A percentile compares a stretch with the other conserved stretches of the same genome.
These are phyloP conservation scores for Geotrichum histeridarum DNA, from an alignment of 1,139 yeast species.

Conservation along the genomic window DNA sequence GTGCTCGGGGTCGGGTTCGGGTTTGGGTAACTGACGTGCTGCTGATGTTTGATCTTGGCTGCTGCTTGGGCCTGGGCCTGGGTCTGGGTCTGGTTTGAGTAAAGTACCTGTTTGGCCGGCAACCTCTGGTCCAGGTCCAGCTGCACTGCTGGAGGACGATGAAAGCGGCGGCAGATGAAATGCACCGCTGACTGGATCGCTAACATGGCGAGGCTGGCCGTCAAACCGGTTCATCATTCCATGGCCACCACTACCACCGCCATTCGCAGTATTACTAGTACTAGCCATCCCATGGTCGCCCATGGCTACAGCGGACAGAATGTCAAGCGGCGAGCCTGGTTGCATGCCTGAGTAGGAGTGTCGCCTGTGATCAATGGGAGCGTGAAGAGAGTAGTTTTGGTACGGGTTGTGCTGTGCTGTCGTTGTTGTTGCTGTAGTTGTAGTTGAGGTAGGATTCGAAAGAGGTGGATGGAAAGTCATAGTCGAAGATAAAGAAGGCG, in stretches of 20 bases:
- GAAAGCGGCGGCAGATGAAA: too few relatives aligned
- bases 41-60: too few relatives aligned
- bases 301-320: slow-evolving; percentile 29
- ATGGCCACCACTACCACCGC: too few relatives aligned
- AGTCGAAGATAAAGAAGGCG: too few relatives aligned
- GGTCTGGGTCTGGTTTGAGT: neutral
- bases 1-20: neutral
- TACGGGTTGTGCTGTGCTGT: neutral
- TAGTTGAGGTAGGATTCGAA: neutral
- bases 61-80: too few relatives aligned
- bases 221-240: too few relatives aligned
- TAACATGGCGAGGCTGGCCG: too few relatives aligned
- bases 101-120: too few relatives aligned
- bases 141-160: neutral
- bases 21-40: too few relatives aligned
- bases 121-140: neutral
- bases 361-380: neutral
- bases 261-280: too few relatives aligned
- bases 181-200: too few relatives aligned
- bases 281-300: slow-evolving; percentile 1
- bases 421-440: neutral
- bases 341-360: neutral
- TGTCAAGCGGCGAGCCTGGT: slow-evolving; percentile 34
- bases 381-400: neutral
- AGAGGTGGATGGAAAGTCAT: neutral